These are phyloP conservation scores for Fomes fomentarius DNA, from an alignment of 1,284 basidiomycete genomes.

Conservation along the genomic window DNA sequence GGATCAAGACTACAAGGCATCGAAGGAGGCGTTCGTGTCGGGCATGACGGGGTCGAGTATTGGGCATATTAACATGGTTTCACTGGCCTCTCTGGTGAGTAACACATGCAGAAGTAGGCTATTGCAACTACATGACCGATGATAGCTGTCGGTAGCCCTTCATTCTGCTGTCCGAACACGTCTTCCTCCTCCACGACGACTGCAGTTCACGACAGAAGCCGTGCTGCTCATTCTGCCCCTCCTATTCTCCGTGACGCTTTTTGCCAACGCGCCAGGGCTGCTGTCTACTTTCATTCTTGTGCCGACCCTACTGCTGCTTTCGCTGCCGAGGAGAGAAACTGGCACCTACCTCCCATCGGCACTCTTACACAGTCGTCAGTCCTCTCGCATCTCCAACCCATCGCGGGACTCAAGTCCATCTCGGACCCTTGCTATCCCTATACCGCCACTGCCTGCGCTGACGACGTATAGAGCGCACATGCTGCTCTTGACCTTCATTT, in stretches of 20 bases:
- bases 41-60: constrained; percentile 80
- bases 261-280: constrained; percentile 58
- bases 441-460: constrained; percentile 66
- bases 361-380: constrained; percentile 25
- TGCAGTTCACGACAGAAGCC: constrained; percentile 62
- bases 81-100: constrained; percentile 73
- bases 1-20: constrained; percentile 67
- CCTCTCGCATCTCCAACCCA: constrained; percentile 24
- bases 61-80: constrained; percentile 75
- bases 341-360: constrained; percentile 56
- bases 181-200: constrained; percentile 37
- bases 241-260: constrained; percentile 78
- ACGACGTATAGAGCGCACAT: constrained; percentile 94
- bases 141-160: constrained; percentile 71
- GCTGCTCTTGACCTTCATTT: constrained; percentile 91
- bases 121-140: constrained; percentile 13
- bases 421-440: constrained; percentile 9
- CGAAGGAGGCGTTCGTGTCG: constrained; percentile 89
- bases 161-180: constrained; percentile 63
- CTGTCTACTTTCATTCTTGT: constrained; percentile 56
- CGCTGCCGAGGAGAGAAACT: constrained; percentile 45
- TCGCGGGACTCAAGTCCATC: constrained; percentile 8
- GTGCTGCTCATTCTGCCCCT: constrained; percentile 73
- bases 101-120: background rate
- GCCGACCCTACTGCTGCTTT: constrained; percentile 46